Conservation (phyloP, 2,329 filamentous ascomycete genomes). For the Lojkania enalia region DNA sequence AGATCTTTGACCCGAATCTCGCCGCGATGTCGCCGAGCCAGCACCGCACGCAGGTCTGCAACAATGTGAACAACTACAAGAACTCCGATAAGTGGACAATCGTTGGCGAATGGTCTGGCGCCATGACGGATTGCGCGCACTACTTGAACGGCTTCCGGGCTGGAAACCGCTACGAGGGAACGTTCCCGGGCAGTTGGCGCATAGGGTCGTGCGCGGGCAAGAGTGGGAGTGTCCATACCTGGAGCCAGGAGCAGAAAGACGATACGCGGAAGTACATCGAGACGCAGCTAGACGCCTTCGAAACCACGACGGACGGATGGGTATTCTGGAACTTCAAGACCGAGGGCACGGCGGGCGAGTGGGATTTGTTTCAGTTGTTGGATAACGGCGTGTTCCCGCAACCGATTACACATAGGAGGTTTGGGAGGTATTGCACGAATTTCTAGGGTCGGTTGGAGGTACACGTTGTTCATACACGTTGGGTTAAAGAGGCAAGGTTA, state of each 20-base stretch:
- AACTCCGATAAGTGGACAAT: conserved; percentile 65
- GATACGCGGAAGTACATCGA: conserved; percentile 57
- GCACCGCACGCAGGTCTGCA: conserved; percentile 62
- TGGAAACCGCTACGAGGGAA: conserved; percentile 64
- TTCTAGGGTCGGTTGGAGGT: no score
- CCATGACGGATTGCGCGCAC: conserved; percentile 63
- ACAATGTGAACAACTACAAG: conserved; percentile 53
- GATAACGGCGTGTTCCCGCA: conserved; percentile 56
- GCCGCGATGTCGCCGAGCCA: conserved; percentile 54
- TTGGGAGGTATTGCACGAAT: conserved; percentile 31
- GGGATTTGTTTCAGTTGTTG: conserved; percentile 56
- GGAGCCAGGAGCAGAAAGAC: conserved; percentile 50
- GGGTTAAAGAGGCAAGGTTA: no score
- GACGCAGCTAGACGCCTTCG: conserved; percentile 58
- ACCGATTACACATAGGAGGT: conserved; percentile 30
- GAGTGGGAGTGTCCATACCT: conserved; percentile 54
- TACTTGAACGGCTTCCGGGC: conserved; percentile 50
- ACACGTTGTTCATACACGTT: no score
- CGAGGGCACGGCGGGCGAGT: conserved; percentile 54
- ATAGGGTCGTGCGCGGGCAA: conserved; percentile 59
- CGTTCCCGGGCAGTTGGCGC: conserved; percentile 50
- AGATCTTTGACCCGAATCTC: conserved; percentile 60
- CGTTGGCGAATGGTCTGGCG: conserved; percentile 69
- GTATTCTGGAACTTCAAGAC: conserved; percentile 65
- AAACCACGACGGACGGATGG: conserved; percentile 56